Base-by-base conservation (phyloP, 352 stramenopile species). In the Pythium sp. region DNA sequence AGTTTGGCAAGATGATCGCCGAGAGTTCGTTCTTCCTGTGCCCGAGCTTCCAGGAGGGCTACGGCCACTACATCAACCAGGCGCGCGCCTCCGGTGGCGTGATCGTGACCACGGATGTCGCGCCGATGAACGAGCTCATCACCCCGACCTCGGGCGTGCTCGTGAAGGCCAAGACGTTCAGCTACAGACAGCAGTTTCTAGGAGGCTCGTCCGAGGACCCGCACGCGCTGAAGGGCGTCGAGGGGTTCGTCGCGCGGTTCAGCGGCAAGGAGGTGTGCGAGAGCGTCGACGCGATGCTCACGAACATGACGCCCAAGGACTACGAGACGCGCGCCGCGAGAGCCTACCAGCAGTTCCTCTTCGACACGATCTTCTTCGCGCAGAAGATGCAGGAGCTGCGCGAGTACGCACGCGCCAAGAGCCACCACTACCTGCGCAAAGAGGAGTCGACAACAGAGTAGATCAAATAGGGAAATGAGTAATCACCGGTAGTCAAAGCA, bases 11-110 rank as follows among this genome's bases (percentile, higher is more conserved):
- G 20, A 22, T 89, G 7, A 74, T 87, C 47, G 66, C 74, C 2
- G 75, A 84, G 32, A 65, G 71, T 4, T 38, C 75, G 3, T 82
- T 77, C 46, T 86, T 87, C 47, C 68, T 89, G 64, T 87, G 81
- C 43, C 71, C 81, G 24, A 89, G 81, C 67, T 62, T 76, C 18
- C 72, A 80, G 56, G 81, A 89, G 47, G 79, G 79, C 24, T 88
- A 87, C 68, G 81, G 81, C 28, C 80, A 90, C 64, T 90, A 88
- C 64, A 84, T 90, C 54, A 90, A 90, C 60, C 81, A 90, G 62
- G 81, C 80, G 24, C 70, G 81, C 32, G 80, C 80, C 0, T 76
- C 80, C 22, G 70, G 73, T 18, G 77, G 74, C 0, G 20, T 88
- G 26, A 78, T 90, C 46, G 57, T 86, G 24, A 90, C 81, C 11